Evolutionary conservation across 495 filamentous ascomycete genomes (phyloP).

Genomic region (Tetracladium setigerum): DNA sequence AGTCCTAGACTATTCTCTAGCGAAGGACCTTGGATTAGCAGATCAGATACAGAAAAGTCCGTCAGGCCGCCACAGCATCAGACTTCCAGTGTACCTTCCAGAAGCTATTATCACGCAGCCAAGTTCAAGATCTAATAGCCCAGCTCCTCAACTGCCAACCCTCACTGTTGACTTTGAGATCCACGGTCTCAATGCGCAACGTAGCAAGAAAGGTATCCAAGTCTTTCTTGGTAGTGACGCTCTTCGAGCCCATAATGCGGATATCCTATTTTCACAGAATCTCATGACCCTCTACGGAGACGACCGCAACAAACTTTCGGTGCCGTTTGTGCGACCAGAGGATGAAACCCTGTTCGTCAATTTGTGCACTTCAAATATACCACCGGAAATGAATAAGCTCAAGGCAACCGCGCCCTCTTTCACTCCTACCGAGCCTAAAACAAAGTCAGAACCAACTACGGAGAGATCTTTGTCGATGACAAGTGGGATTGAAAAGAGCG

Average conservation of each 20-base stretch:
- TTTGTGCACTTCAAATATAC: slow-evolving; percentile 52
- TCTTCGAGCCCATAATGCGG: slow-evolving; percentile 78
- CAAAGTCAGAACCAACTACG: slow-evolving; percentile 8
- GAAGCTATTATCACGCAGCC: slow-evolving; percentile 78
- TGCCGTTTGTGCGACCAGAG: slow-evolving; percentile 92
- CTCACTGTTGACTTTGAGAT: slow-evolving; percentile 75
- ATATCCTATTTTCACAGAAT: slow-evolving; percentile 88
- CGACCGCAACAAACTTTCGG: slow-evolving; percentile 78
- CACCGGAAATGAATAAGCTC: slow-evolving; percentile 38
- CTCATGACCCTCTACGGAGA: slow-evolving; percentile 79
- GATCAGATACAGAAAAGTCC: slow-evolving; percentile 55
- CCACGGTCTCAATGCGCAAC: slow-evolving; percentile 20
- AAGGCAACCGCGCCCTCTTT: slow-evolving; percentile 36
- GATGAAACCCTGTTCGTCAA: slow-evolving; percentile 72
- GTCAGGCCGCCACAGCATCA: slow-evolving; percentile 58
- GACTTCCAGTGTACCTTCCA: slow-evolving; percentile 76
- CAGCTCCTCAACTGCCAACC: slow-evolving; percentile 70
- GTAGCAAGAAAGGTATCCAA: slow-evolving; percentile 52
- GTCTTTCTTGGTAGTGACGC: slow-evolving; percentile 85
- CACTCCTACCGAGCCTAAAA: slow-evolving; percentile 13
- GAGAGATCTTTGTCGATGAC: slow-evolving; percentile 5
- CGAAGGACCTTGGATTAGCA: slow-evolving; percentile 63
- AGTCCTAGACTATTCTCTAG: slow-evolving; percentile 60
- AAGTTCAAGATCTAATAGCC: slow-evolving; percentile 64
- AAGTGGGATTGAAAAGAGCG: neutral